Conservation (phyloP, 306 rosid genomes). For the Casuarina cunninghamiana region DNA sequence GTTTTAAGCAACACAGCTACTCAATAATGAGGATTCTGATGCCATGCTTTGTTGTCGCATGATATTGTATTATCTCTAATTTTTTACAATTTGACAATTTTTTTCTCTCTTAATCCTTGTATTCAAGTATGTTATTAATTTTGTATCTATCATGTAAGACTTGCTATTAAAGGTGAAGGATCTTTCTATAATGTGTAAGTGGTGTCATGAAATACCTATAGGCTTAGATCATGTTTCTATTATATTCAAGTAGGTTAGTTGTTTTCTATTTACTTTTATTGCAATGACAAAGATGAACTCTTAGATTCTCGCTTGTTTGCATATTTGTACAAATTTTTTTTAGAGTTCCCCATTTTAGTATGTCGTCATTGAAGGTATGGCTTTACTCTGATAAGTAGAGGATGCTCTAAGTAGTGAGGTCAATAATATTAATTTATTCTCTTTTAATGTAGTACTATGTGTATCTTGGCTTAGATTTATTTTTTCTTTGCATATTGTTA, state of each 20-base stretch:
- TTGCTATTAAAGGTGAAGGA: slow-evolving; percentile 61
- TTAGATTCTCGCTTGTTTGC: background rate
- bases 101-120: slow-evolving; percentile 12
- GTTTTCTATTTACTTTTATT: slow-evolving; percentile 8
- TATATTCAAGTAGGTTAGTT: slow-evolving; percentile 74
- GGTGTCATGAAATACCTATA: slow-evolving; percentile 67
- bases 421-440: slow-evolving; percentile 8
- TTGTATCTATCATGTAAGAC: slow-evolving; percentile 10
- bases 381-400: slow-evolving; percentile 76
- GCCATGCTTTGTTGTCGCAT: slow-evolving; percentile 82
- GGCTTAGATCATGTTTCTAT: slow-evolving; percentile 72
- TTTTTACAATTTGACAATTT: background rate
- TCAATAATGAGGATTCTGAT: slow-evolving; percentile 88
- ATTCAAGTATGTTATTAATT: background rate
- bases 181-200: slow-evolving; percentile 85
- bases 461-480: background rate
- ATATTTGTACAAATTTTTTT: background rate
- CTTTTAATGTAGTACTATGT: background rate
- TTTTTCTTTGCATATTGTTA: background rate
- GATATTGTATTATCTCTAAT: slow-evolving; percentile 59
- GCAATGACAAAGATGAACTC: slow-evolving; percentile 1
- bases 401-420: slow-evolving; percentile 69
- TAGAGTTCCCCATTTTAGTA: slow-evolving; percentile 55
- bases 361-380: slow-evolving; percentile 66
- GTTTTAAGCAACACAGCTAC: slow-evolving; percentile 73